phyloP scores from a whole-genome alignment of 2,329 filamentous ascomycete species.

The Diaporthe batatas region DNA sequence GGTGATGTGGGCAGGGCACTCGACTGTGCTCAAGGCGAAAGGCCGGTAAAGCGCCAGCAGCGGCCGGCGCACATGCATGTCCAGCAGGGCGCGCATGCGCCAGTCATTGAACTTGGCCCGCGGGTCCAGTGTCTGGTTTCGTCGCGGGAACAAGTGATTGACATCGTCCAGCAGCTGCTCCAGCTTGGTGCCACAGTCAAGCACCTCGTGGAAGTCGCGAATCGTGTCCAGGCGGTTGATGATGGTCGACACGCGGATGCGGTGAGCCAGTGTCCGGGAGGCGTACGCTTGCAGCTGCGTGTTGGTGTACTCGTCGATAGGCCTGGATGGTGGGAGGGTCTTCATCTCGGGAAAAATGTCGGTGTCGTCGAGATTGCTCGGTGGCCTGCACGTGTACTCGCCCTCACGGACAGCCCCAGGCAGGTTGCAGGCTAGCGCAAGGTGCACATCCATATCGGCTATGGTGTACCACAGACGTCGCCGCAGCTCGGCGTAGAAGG shows the following conservation, averaged over 20 bases:
- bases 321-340: constrained; percentile 62
- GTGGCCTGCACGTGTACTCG: constrained; percentile 66
- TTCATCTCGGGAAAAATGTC: constrained; percentile 63
- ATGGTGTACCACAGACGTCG: constrained; percentile 70
- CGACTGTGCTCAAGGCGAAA: constrained; percentile 64
- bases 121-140: constrained; percentile 57
- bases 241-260: constrained; percentile 64
- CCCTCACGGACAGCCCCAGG: constrained; percentile 65
- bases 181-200: constrained; percentile 66
- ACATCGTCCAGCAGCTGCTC: constrained; percentile 68
- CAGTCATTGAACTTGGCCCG: constrained; percentile 64
- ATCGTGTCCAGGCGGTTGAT: constrained; percentile 65
- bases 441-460: constrained; percentile 68
- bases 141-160: constrained; percentile 62
- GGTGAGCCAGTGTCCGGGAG: constrained; percentile 62
- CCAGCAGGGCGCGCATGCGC: constrained; percentile 64
- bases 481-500: constrained; percentile 66
- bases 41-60: constrained; percentile 67
- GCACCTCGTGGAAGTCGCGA: constrained; percentile 65
- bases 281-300: constrained; percentile 68
- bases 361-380: constrained; percentile 66
- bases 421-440: constrained; percentile 65
- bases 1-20: constrained; percentile 65
- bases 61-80: constrained; percentile 67
- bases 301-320: constrained; percentile 66